Base-by-base conservation (phyloP, 2,329 filamentous ascomycete genomes). In the Cercospora sp. region DNA sequence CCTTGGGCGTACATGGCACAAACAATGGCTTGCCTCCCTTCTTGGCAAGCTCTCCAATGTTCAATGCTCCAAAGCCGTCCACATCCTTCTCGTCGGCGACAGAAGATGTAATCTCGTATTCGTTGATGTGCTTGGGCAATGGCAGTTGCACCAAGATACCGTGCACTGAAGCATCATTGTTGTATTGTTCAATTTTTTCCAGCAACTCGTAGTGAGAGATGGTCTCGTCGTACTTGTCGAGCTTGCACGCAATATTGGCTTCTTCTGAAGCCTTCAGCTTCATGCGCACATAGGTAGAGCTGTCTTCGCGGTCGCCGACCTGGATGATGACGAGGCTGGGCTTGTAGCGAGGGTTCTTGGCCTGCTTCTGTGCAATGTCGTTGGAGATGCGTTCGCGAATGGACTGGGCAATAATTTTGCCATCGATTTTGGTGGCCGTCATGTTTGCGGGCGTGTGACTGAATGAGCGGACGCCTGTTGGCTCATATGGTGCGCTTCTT, bases 11-110 rank as follows among this genome's bases (percentile, higher is more conserved):
- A 86, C 95, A 99, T 58, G 95, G 95, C 53, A 91, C 88, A 82
- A 99, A 99, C 70, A 92, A 85, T 58, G 95, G 95, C 73, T 87
- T 88, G 55, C 95, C 95, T 61, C 95, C 94, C 75, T 93, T 90
- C 87, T 99, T 99, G 75, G 95, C 94, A 74, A 99, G 87, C 83
- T 98, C 94, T 72, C 95, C 95, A 78, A 99, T 97, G 83, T 97
- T 99, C 77, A 86, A 87, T 66, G 93, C 90, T 66, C 95, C 94
- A 78, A 99, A 99, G 63, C 95, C 95, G 81, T 99, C 95, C 62
- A 99, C 95, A 84, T 99, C 95, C 83, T 99, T 99, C 81, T 95
- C 91, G 75, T 94, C 91, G 53, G 91, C 87, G 18, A 99, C 95
- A 20, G 93, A 90, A 60, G 93, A 97, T 33, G 95, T 99, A 77